Conservation (phyloP, 2,329 filamentous ascomycete genomes). For the Elsinoe fawcettii region DNA sequence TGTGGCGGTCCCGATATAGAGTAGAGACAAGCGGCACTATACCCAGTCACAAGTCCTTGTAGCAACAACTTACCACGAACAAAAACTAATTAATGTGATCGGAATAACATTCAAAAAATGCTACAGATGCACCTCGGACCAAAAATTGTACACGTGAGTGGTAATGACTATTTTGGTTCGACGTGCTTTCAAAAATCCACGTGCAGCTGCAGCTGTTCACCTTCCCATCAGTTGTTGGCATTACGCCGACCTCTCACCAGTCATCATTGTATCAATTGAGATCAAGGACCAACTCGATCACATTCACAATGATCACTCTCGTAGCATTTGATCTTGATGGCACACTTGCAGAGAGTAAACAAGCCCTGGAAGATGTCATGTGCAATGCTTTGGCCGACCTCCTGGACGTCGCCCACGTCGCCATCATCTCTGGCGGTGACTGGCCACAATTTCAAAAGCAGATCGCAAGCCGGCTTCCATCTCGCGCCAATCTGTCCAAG, state of each 20-base stretch:
- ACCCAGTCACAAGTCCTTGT: too few relatives aligned
- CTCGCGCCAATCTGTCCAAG: slow-evolving; percentile 30
- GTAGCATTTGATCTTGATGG: slow-evolving; percentile 35
- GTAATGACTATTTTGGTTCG: neutral
- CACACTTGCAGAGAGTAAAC: slow-evolving; percentile 33
- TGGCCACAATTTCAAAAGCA: slow-evolving; percentile 39
- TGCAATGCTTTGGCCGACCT: slow-evolving; percentile 30
- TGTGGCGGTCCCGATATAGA: too few relatives aligned
- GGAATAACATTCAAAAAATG: too few relatives aligned
- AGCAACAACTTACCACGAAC: neutral
- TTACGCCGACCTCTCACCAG: too few relatives aligned
- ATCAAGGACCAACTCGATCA: too few relatives aligned
- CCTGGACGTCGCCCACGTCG: slow-evolving; percentile 34
- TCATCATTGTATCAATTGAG: too few relatives aligned
- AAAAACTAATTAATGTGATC: too few relatives aligned
- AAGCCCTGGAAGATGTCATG: slow-evolving; percentile 30
- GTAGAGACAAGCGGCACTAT: too few relatives aligned
- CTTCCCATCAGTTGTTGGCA: too few relatives aligned
- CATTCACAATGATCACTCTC: slow-evolving; percentile 28
- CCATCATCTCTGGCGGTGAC: slow-evolving; percentile 37
- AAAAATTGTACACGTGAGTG: neutral
- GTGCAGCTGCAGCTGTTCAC: too few relatives aligned
- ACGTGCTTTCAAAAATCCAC: neutral
- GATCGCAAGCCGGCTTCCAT: slow-evolving; percentile 32
- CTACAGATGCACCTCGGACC: too few relatives aligned